Base-by-base conservation (phyloP, 177 flowering plant genomes). In the Vitis hybrid region DNA sequence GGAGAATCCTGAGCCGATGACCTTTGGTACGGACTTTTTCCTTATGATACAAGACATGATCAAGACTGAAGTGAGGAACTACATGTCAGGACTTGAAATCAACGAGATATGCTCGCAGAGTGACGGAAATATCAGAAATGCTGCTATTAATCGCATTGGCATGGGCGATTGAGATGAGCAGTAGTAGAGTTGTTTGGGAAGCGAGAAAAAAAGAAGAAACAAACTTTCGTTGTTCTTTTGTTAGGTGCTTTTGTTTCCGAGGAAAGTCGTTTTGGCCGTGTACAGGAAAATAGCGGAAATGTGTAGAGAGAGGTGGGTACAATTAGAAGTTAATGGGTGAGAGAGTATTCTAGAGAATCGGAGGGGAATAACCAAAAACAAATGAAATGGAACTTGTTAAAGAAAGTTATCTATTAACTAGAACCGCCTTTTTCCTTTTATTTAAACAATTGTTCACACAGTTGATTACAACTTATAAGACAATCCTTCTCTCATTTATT, bases 1-100 rank as follows among this genome's bases (percentile, higher is more conserved):
- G 32, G 13, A 50, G 53, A 24, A 24, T 7, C 20, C 3, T 52
- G 61, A 21, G n/a, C n/a, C 57, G 56, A 9, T 53, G 57, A 2
- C 35, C 17, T 53, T 74, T 41, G 74, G 77, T 1, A 64, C 80
- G 9, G 82, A 82, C 53, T 55, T 76, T 0, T 3, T 82, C 30
- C 1, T 21, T 12, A 10, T 72, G 64, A 56, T 82, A 77, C 74
- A 78, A 11, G 77, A 79, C 54, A 76, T 79, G 80, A 79, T 82
- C 4, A 74, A 65, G n/a, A 52, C 48, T 1, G 84, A 82, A 61
- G 84, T 82, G 64, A 74, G 49, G 71, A 60, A 64, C 57, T 82
- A 67, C 67, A 69, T 80, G 71, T 71, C 49, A 4, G 65, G 13
- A 41, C 11, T 11, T 2, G 71, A 66, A 14, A 50, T 49, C 27